A percentile compares a stretch with the other conserved stretches of the same genome.
These are phyloP conservation scores for Eutrema heterophyllum DNA, from an alignment of 345 rosid species.

Conservation along the genomic window DNA sequence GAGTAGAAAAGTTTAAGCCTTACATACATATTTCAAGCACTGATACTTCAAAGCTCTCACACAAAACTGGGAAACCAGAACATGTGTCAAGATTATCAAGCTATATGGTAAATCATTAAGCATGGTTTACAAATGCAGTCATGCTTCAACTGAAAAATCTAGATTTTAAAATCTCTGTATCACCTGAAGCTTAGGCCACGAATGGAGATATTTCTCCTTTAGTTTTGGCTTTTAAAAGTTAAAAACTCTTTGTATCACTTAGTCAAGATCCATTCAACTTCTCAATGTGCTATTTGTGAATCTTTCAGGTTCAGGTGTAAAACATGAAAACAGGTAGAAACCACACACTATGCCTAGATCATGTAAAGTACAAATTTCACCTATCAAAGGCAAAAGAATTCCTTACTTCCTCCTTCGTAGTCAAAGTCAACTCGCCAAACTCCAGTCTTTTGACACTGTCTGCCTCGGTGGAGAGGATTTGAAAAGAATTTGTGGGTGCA, in stretches of 20 bases:
- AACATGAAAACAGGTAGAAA: conserved; percentile 10
- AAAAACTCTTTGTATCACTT: not conserved
- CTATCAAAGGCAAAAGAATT: conserved; percentile 22
- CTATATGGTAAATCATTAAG: too few species aligned
- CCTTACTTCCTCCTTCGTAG: conserved; percentile 53
- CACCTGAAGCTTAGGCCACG: too few species aligned
- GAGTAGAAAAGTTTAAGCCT: conserved; percentile 9
- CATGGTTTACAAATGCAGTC: too few species aligned
- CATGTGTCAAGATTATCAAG: not conserved
- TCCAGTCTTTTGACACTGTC: conserved; percentile 27
- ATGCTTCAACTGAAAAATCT: too few species aligned
- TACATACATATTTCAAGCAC: not conserved
- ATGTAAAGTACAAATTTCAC: not conserved
- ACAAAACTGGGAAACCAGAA: not conserved
- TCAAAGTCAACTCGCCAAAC: conserved; percentile 36
- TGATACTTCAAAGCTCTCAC: not conserved
- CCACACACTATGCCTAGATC: not conserved
- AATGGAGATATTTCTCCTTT: not conserved
- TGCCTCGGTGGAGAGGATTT: conserved; percentile 42
- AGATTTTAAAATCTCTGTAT: too few species aligned
- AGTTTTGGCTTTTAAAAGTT: not conserved
- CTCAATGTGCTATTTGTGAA: not conserved
- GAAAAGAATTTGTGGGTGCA: conserved; percentile 48
- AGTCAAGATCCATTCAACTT: not conserved
- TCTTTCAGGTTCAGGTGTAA: not conserved